Evolutionary conservation across 352 stramenopile genomes (phyloP).

Genomic region (Globisporangium nagaii): DNA sequence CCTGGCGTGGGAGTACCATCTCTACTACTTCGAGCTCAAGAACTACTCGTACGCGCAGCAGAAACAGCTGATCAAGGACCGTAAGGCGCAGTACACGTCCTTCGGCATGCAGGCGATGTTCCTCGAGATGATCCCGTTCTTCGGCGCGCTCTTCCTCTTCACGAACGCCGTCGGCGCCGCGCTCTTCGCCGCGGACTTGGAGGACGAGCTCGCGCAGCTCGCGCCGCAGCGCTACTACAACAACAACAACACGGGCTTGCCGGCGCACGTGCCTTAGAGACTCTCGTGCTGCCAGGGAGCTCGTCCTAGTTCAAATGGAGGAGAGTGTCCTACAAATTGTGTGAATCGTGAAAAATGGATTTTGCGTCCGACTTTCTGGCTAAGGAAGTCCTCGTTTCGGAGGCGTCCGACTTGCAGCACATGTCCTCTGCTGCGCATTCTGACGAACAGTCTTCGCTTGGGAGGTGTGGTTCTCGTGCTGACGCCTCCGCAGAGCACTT

Average conservation of each 20-base stretch:
- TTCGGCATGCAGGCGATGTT: slow-evolving; percentile 73
- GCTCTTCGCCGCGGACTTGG: slow-evolving; percentile 58
- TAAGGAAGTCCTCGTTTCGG: no score
- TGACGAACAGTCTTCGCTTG: no score
- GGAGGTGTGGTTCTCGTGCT: no score
- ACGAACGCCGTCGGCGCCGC: slow-evolving; percentile 68
- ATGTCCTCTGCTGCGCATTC: no score
- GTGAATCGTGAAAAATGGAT: no score
- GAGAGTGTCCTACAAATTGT: no score
- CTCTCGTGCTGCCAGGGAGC: no score
- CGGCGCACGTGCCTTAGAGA: slow-evolving; percentile 1
- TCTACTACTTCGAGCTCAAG: slow-evolving; percentile 77
- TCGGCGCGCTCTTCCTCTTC: slow-evolving; percentile 63
- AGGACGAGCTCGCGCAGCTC: slow-evolving; percentile 33
- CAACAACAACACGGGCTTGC: neutral
- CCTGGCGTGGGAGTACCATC: slow-evolving; percentile 65
- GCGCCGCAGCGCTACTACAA: neutral
- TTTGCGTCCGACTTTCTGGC: no score
- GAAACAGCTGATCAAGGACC: slow-evolving; percentile 36
- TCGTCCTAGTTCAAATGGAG: no score
- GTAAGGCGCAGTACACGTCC: slow-evolving; percentile 48
- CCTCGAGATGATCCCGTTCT: slow-evolving; percentile 65
- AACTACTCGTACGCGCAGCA: slow-evolving; percentile 53
- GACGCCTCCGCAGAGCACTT: no score
- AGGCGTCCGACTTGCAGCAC: no score